phyloP scores from a whole-genome alignment of 2,329 filamentous ascomycete genomes.

The Clarireedia monteithiana region DNA sequence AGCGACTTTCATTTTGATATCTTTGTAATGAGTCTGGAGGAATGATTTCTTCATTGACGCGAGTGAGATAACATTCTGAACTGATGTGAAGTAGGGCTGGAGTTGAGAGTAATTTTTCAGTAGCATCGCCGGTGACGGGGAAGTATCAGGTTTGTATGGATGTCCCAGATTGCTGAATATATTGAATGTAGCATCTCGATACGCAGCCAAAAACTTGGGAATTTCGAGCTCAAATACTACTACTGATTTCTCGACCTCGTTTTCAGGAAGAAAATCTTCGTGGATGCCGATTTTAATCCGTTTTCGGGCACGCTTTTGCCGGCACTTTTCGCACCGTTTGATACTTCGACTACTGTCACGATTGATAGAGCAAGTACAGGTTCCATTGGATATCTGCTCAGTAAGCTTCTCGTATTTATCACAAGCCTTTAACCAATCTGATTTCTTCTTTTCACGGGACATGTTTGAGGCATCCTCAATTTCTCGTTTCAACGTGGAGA shows the following conservation, averaged over 20 bases:
- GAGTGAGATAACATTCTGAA: too few relatives aligned
- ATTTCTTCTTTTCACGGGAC: slow-evolving; percentile 30
- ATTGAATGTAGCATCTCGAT: slow-evolving; percentile 45
- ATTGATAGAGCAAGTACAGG: too few relatives aligned
- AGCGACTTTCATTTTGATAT: too few relatives aligned
- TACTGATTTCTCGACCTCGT: slow-evolving; percentile 31
- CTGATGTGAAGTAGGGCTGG: too few relatives aligned
- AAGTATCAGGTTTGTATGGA: neutral
- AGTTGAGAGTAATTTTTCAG: slow-evolving; percentile 23
- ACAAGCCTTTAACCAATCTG: slow-evolving; percentile 32
- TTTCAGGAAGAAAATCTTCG: slow-evolving; percentile 41
- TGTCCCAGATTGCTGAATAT: slow-evolving; percentile 29
- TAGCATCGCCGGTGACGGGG: slow-evolving; percentile 1
- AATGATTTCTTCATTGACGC: too few relatives aligned
- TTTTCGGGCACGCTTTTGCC: too few relatives aligned
- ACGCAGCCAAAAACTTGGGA: slow-evolving; percentile 38
- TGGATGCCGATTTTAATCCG: slow-evolving; percentile 26
- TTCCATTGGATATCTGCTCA: slow-evolving; percentile 23
- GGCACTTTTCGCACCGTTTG: slow-evolving; percentile 38
- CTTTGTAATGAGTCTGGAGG: too few relatives aligned
- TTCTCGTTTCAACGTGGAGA: neutral
- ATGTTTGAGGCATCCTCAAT: slow-evolving; percentile 32
- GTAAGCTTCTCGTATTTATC: slow-evolving; percentile 32
- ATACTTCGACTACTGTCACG: slow-evolving; percentile 21
- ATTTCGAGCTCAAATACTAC: slow-evolving; percentile 44